Percentiles rank a stretch among this genome's conserved stretches.
phyloP scores from a whole-genome alignment of 2,329 filamentous ascomycete genomes.

The Diaporthe velutina region DNA sequence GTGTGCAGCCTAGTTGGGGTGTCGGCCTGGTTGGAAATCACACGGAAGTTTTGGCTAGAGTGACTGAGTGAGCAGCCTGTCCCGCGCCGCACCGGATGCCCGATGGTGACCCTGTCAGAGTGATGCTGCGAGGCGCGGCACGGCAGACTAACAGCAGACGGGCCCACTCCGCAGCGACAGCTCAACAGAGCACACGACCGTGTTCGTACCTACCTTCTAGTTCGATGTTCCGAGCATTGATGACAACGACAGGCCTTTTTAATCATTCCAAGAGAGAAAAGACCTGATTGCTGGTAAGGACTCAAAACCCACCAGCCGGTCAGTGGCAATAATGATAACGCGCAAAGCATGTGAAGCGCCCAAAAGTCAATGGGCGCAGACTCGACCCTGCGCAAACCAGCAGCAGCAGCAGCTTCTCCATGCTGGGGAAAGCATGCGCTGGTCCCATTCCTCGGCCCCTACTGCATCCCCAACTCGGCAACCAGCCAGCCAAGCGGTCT shows the following conservation, averaged over 20 bases:
- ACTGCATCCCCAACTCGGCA: constrained; percentile 1
- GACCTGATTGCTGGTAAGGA: neutral
- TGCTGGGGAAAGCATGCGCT: neutral
- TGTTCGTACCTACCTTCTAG: neutral
- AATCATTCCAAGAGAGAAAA: neutral
- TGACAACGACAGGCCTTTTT: neutral
- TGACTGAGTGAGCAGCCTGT: constrained; percentile 5
- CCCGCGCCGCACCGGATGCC: constrained; percentile 25
- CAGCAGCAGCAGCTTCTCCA: constrained; percentile 17
- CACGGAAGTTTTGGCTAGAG: constrained; percentile 14
- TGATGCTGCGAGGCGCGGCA: constrained; percentile 25
- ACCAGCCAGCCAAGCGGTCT: no score
- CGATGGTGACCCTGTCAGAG: neutral
- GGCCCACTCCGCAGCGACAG: constrained; percentile 8
- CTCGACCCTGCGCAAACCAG: constrained; percentile 24
- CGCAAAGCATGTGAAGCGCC: constrained; percentile 4
- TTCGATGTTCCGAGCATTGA: neutral
- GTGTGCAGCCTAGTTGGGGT: neutral
- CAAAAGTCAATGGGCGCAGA: constrained; percentile 31
- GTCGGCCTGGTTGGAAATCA: constrained; percentile 22
- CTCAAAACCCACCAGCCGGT: neutral
- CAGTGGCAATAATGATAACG: neutral
- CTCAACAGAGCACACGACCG: neutral
- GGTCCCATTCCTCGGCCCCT: neutral
- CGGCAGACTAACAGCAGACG: constrained; percentile 9